Evolutionary conservation across 2,329 filamentous ascomycete genomes (phyloP).

Genomic region (Talaromyces sp.): DNA sequence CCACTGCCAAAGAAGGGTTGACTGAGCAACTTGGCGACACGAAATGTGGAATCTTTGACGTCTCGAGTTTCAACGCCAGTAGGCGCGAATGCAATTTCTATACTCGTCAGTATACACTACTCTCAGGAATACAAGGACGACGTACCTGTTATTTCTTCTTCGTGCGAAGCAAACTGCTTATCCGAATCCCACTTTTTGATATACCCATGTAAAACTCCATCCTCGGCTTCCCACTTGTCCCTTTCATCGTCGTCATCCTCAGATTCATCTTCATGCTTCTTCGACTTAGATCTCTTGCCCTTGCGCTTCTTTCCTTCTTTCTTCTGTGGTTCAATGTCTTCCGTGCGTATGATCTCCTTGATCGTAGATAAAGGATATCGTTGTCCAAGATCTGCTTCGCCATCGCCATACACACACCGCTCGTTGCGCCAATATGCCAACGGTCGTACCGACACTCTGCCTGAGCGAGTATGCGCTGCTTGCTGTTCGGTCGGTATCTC

Average conservation of each 20-base stretch:
- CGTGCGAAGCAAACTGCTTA: constrained; percentile 34
- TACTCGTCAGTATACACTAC: constrained; percentile 21
- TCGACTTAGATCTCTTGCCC: constrained; percentile 32
- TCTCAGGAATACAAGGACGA: neutral
- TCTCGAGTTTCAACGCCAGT: constrained; percentile 56
- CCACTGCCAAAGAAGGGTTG: constrained; percentile 84
- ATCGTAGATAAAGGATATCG: constrained; percentile 64
- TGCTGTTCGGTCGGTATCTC: constrained; percentile 53
- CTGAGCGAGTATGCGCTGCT: constrained; percentile 67
- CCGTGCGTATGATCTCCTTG: constrained; percentile 72
- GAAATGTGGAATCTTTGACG: constrained; percentile 67
- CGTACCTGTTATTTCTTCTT: constrained; percentile 42
- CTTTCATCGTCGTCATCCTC: constrained; percentile 38
- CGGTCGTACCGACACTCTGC: constrained; percentile 72
- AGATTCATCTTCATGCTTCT: constrained; percentile 36
- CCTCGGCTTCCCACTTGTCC: constrained; percentile 46
- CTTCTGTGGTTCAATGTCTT: constrained; percentile 53
- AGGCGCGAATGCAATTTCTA: constrained; percentile 59
- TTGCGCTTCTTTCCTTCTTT: constrained; percentile 37
- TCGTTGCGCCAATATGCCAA: constrained; percentile 87
- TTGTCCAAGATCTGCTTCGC: constrained; percentile 54
- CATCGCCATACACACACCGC: constrained; percentile 64
- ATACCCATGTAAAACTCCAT: constrained; percentile 42
- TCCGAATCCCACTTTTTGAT: constrained; percentile 44
- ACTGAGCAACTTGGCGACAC: constrained; percentile 82